Base-by-base conservation (phyloP, 495 filamentous ascomycete species). In the Penicillium diatomitis region DNA sequence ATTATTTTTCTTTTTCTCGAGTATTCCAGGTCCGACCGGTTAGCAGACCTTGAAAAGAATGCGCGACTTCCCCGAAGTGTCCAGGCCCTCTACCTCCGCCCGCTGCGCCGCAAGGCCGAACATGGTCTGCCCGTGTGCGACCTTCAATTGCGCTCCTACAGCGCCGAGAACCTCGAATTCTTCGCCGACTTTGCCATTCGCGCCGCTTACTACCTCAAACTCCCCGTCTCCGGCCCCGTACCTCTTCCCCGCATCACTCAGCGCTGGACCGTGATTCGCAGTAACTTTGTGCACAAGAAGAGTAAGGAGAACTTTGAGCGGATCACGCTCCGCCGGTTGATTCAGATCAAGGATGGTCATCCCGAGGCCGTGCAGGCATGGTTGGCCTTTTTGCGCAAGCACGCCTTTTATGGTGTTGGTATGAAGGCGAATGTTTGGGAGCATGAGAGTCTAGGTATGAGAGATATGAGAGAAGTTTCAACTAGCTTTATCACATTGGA, bases 371-470 rank as follows among this genome's bases (percentile, higher is more conserved):
- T 98, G 34, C 83, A 92, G 66, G 60, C 86, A 28, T 98, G 92
- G 92, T 67, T 98, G 39, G 90, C 87, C 8, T 97, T 92, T 53
- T 63, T 98, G 53, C 80, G 82, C 64, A 95, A 92, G 68, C 83
- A 95, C 61, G 82, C 85, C 9, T 96, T 91, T 63, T 87, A 94
- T 62, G 92, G 94, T 6, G 83, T 97, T 29, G 92, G 92, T 59
- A 95, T 98, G 90, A 98, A 98, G 76, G 91, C 94, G 28, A 96
- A 98, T 61, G 77, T 97, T 41, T 98, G 85, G 84, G 86, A 91
- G 60, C 85, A 85, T 71, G 81, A 85, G 56, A 79, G 77, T 49
- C 61, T 95, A 32, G 85, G 87, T 78, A 68, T 47, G 60, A 45
- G 49, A 20, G 8, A 42, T 78, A 68, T 47, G 60, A 45, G 49